Conservation (phyloP, 192 early-diverging fungal genomes). For the Anaeromyces robustus region DNA sequence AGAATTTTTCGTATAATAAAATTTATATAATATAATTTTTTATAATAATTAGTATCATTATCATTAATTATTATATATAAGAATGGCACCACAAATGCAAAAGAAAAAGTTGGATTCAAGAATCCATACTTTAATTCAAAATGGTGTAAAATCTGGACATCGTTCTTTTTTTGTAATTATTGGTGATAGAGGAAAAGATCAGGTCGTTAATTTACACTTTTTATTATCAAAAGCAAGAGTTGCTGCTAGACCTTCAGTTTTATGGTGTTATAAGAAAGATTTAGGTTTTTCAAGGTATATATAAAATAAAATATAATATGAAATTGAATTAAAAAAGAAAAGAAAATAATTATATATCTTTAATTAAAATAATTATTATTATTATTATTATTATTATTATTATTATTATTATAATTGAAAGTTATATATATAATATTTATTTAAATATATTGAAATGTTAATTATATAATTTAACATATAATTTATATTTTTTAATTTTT, state of each 20-base stretch:
- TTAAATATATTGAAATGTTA: too few relatives aligned
- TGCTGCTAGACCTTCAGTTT: constrained; percentile 75
- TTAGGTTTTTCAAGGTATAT: constrained; percentile 69
- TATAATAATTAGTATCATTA: too few relatives aligned
- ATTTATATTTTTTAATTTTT: too few relatives aligned
- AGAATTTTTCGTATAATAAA: too few relatives aligned
- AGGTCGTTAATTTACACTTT: constrained; percentile 94
- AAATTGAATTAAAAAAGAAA: too few relatives aligned
- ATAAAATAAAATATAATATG: neutral
- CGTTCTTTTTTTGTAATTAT: constrained; percentile 92
- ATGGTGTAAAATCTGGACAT: constrained; percentile 79
- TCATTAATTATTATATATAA: too few relatives aligned
- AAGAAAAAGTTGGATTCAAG: constrained; percentile 75
- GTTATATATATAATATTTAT: too few relatives aligned
- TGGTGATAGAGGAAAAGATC: constrained; percentile 82
- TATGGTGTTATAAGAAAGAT: constrained; percentile 99
- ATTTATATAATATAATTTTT: too few relatives aligned
- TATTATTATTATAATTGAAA: too few relatives aligned
- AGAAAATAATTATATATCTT: neutral
- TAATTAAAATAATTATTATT: too few relatives aligned
- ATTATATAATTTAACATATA: too few relatives aligned
- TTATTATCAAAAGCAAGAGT: constrained; percentile 86
- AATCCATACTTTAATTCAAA: constrained; percentile 81
- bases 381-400: too few relatives aligned
- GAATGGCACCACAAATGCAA: neutral